phyloP scores from a whole-genome alignment of 176 grass and related monocot genomes.

The Rhynchospora tenuis region DNA sequence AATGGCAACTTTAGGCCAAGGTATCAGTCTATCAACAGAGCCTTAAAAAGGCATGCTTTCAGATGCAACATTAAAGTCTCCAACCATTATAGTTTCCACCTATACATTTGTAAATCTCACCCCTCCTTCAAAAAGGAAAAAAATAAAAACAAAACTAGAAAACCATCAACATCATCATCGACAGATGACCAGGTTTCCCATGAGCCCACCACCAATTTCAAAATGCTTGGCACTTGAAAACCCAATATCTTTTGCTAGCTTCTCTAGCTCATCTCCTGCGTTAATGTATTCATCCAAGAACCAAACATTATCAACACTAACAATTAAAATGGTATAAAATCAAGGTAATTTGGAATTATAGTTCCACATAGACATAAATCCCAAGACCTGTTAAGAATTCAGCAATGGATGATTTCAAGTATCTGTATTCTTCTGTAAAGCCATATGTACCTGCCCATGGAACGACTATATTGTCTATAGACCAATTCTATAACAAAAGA shows the following conservation, averaged over 20 bases:
- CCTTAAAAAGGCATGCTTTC: too few species aligned
- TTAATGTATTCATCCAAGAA: not conserved
- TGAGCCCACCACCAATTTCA: conserved; percentile 76
- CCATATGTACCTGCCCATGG: conserved; percentile 64
- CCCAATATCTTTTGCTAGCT: conserved; percentile 56
- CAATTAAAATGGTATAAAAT: not conserved
- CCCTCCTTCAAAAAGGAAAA: not conserved
- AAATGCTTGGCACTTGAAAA: conserved; percentile 68
- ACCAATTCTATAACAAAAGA: conserved; percentile 63
- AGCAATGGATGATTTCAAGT: conserved; percentile 72
- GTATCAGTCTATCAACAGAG: too few species aligned
- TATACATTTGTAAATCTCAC: not conserved
- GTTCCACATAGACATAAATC: not conserved
- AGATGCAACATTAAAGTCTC: too few species aligned
- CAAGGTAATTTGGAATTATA: not conserved
- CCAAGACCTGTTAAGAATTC: conserved; percentile 72
- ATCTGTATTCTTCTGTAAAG: conserved; percentile 66
- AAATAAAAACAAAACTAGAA: not conserved
- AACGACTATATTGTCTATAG: conserved; percentile 83
- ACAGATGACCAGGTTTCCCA: conserved; percentile 68
- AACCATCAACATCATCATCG: conserved; percentile 22
- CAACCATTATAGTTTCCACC: too few species aligned
- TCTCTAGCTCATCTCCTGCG: conserved; percentile 76
- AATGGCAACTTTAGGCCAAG: too few species aligned
- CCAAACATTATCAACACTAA: not conserved